These are phyloP conservation scores for Solanum corneliomulleri DNA, from an alignment of 257 asterid genomes.

Conservation along the genomic window DNA sequence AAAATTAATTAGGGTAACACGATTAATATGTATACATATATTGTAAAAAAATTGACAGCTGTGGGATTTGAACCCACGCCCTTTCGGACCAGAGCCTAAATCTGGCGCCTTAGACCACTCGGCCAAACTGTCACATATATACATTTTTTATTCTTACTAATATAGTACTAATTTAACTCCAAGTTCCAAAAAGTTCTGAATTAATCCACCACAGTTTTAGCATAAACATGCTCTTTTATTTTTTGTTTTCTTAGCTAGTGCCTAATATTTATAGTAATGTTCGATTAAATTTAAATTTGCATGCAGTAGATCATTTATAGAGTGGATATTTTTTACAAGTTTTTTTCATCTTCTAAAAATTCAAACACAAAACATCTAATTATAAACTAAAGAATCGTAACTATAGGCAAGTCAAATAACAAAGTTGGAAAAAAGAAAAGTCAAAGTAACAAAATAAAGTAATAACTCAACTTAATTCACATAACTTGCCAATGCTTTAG, in stretches of 20 bases:
- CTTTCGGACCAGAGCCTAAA: constrained; percentile 99
- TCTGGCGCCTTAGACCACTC: constrained; percentile 99
- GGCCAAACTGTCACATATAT: constrained; percentile 75
- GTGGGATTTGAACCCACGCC: constrained; percentile 99
- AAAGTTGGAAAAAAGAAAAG: no score
- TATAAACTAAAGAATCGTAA: not conserved
- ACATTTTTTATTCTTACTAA: accelerated
- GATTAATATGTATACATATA: no score
- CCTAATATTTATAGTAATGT: not conserved
- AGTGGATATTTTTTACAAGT: not conserved
- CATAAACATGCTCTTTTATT: not conserved
- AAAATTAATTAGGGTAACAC: no score
- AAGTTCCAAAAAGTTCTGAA: not conserved
- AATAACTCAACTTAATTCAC: not conserved
- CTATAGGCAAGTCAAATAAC: not conserved
- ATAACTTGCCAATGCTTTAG: not conserved
- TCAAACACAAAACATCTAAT: not conserved
- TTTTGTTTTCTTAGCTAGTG: not conserved
- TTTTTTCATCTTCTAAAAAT: not conserved
- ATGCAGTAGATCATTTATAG: not conserved
- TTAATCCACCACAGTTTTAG: not conserved
- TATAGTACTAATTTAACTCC: not conserved
- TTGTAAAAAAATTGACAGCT: constrained; percentile 42
- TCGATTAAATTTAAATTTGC: not conserved
- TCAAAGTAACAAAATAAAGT: no score